These are phyloP conservation scores for Coemansia sp. DNA, from an alignment of 192 early-diverging fungal genomes.

Conservation along the genomic window DNA sequence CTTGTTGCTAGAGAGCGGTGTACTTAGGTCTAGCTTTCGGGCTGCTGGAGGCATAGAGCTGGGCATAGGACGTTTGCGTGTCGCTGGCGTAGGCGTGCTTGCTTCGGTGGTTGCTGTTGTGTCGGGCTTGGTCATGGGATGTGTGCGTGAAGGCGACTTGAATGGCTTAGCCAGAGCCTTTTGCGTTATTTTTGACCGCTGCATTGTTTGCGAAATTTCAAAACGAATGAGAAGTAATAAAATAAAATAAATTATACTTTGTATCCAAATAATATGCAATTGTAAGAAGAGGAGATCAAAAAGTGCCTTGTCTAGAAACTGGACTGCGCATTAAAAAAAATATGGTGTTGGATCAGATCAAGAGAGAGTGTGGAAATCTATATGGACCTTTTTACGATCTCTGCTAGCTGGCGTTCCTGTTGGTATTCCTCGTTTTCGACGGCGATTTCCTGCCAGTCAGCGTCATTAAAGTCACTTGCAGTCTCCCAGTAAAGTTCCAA, in stretches of 20 bases:
- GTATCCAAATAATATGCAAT: neutral
- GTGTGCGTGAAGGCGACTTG: slow-evolving; percentile 38
- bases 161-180: slow-evolving; percentile 43
- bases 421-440: slow-evolving; percentile 45
- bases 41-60: slow-evolving; percentile 14
- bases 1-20: neutral
- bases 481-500: slow-evolving; percentile 57
- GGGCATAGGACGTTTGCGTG: slow-evolving; percentile 1
- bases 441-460: slow-evolving; percentile 47
- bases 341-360: slow-evolving; percentile 3
- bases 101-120: neutral
- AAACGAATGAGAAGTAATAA: slow-evolving; percentile 9
- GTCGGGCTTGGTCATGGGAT: neutral
- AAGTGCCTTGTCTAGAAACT: neutral
- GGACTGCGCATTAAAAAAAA: slow-evolving; percentile 18
- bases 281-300: neutral
- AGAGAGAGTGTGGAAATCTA: neutral
- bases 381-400: neutral
- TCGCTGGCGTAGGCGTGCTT: slow-evolving; percentile 6
- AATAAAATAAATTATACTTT: slow-evolving; percentile 6
- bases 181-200: slow-evolving; percentile 20
- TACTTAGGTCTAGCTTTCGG: slow-evolving; percentile 4
- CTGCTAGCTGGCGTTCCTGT: slow-evolving; percentile 21
- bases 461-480: slow-evolving; percentile 52
- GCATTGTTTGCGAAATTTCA: slow-evolving; percentile 17